Evolutionary conservation across 768 basidiomycete genomes (phyloP).

Genomic region (Rossbeevera mucosa): DNA sequence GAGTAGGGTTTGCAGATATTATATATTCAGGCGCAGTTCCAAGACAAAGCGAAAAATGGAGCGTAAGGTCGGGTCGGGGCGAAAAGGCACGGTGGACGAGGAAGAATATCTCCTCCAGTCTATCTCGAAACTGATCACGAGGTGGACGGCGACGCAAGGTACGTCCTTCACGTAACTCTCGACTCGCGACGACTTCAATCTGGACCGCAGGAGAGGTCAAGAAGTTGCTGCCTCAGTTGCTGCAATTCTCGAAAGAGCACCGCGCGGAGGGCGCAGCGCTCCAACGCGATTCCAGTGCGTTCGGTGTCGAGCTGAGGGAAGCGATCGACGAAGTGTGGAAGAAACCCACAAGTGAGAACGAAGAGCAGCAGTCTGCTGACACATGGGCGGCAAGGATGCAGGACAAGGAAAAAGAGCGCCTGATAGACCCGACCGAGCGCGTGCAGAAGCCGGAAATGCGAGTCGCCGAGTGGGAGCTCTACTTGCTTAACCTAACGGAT

Average conservation of each 20-base stretch:
- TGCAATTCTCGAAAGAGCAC: constrained; percentile 65
- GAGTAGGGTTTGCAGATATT: neutral
- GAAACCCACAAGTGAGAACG: constrained; percentile 24
- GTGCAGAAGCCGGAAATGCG: constrained; percentile 45
- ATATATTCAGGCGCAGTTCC: constrained; percentile 55
- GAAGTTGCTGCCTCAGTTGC: constrained; percentile 69
- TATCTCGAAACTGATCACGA: constrained; percentile 65
- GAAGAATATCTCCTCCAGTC: constrained; percentile 91
- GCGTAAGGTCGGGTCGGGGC: constrained; percentile 80
- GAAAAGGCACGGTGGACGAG: constrained; percentile 94
- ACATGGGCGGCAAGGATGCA: constrained; percentile 54
- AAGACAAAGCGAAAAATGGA: constrained; percentile 83
- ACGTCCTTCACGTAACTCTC: neutral
- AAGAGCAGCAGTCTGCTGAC: constrained; percentile 32
- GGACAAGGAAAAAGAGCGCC: constrained; percentile 44
- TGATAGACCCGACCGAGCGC: constrained; percentile 47
- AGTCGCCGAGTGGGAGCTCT: constrained; percentile 19
- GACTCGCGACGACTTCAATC: neutral
- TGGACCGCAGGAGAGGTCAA: constrained; percentile 54
- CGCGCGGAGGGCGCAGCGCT: constrained; percentile 59
- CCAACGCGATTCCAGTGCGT: constrained; percentile 53
- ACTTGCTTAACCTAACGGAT: constrained; percentile 14
- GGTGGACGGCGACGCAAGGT: constrained; percentile 65
- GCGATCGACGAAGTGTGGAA: constrained; percentile 68
- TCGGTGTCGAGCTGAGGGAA: constrained; percentile 52